Evolutionary conservation across 768 basidiomycete species (phyloP), one percentile per base, ranked within the genome.

Genomic region (Panaeolus papilionaceus): DNA sequence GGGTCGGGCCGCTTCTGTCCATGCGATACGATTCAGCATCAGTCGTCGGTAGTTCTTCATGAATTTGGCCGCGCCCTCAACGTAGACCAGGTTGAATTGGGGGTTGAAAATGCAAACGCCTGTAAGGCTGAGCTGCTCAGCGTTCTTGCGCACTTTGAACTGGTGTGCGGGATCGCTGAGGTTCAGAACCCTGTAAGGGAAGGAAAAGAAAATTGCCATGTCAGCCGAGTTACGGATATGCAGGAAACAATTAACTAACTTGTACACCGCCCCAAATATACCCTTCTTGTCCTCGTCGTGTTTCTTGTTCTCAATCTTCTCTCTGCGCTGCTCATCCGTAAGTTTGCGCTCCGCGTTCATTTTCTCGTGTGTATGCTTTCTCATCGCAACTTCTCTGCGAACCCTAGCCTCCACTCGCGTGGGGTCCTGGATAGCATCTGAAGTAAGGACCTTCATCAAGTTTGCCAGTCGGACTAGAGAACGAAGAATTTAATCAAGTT

Each of bases 391-490:
- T 77, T 99, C 98, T 39, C 94, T 85, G 58, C 95, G 85, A 14
- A 99, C 96, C 38, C 94, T 92, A 5, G 97, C 97, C 77, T 99
- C 98, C 3, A 99, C 95, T 63, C 96, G 90, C 2, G 98, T 99
- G 0, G 98, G 98, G 76, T 99, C 98, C 86, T 95, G 93, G 28
- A 99, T 91, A 0, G 96, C 97, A 74, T 98, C 96, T 9, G 94
- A 93, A 0, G 98, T 98, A 33, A 99, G 83, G 16, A 99, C 98
- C 75, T 95, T 95, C 96, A 99, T 99, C 76, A 99, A 79, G 78
- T 99, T 99, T 47, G 93, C 88, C 68, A 99, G 83, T 37, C 95
- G 94, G 66, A 99, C 97, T 96, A 68, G 9, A 67, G 44, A 65
- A 38, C 2, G 12, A 12, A 42, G 12, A 67, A n/a, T n/a, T n/a